Evolutionary conservation across 1,139 yeast genomes (phyloP).

Genomic region (Pneumocystis sp.): DNA sequence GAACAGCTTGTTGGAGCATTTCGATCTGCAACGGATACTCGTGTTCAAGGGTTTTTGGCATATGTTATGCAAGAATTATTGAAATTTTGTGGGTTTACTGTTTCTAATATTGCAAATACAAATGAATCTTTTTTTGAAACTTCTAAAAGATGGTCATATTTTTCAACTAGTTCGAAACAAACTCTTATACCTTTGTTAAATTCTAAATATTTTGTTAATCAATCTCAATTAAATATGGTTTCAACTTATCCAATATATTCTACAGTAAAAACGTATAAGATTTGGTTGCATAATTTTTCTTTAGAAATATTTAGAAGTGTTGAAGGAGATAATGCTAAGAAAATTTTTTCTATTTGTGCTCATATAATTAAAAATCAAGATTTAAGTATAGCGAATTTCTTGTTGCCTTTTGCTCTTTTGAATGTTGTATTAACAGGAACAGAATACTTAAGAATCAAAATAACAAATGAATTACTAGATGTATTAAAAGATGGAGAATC

Average conservation of each 20-base stretch:
- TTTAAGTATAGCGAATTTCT: conserved; percentile 25
- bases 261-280: conserved; percentile 28
- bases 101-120: conserved; percentile 20
- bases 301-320: conserved; percentile 44
- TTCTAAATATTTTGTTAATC: conserved; percentile 53
- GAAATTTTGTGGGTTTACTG: conserved; percentile 44
- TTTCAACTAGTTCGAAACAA: conserved; percentile 54
- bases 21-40: conserved; percentile 82
- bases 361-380: conserved; percentile 49
- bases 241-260: conserved; percentile 37
- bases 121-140: conserved; percentile 11
- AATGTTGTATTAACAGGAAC: conserved; percentile 50
- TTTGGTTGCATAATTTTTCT: conserved; percentile 61
- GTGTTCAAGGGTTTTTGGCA: conserved; percentile 69
- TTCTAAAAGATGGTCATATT: conserved; percentile 40
- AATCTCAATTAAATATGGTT: conserved; percentile 27
- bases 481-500: conserved; percentile 2
- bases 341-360: conserved; percentile 50
- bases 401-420: conserved; percentile 59
- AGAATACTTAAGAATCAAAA: conserved; percentile 30
- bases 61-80: conserved; percentile 80
- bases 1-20: conserved; percentile 61
- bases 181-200: conserved; percentile 62
- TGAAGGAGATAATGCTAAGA: conserved; percentile 29
- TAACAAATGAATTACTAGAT: conserved; percentile 43